Conservation (phyloP, 495 filamentous ascomycete genomes). For the Lasiosphaeria hispida region DNA sequence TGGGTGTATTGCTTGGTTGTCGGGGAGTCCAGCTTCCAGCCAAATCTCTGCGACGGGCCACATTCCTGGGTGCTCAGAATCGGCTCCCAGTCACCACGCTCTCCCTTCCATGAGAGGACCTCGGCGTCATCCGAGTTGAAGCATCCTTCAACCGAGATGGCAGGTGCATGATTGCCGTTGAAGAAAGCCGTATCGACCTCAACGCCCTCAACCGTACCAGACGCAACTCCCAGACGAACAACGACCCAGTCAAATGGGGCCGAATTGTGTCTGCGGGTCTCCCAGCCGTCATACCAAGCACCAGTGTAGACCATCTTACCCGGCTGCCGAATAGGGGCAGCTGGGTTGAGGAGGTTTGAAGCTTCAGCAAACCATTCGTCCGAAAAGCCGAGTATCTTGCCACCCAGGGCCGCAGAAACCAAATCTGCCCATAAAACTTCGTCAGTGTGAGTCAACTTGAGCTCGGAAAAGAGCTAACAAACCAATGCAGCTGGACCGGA, state of each 20-base stretch:
- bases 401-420: slow-evolving; percentile 69
- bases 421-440: slow-evolving; percentile 57
- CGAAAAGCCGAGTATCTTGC: slow-evolving; percentile 70
- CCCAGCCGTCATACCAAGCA: slow-evolving; percentile 96
- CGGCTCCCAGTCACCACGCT: slow-evolving; percentile 62
- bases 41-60: slow-evolving; percentile 73
- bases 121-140: slow-evolving; percentile 60
- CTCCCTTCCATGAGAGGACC: slow-evolving; percentile 58
- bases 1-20: slow-evolving; percentile 74
- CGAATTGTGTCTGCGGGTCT: slow-evolving; percentile 83
- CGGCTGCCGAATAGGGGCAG: slow-evolving; percentile 69
- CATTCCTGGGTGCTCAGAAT: slow-evolving; percentile 69
- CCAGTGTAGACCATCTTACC: slow-evolving; percentile 83
- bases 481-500: slow-evolving; percentile 69
- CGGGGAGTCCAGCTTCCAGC: slow-evolving; percentile 65
- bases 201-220: slow-evolving; percentile 70
- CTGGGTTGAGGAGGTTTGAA: slow-evolving; percentile 72
- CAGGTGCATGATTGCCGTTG: slow-evolving; percentile 81
- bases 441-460: neutral
- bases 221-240: slow-evolving; percentile 74
- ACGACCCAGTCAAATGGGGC: slow-evolving; percentile 81
- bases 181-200: slow-evolving; percentile 89
- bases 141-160: slow-evolving; percentile 76
- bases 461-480: slow-evolving; percentile 23
- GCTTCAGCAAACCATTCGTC: slow-evolving; percentile 91